phyloP scores from a whole-genome alignment of 768 basidiomycete species.

The Leccinum uliginosum region DNA sequence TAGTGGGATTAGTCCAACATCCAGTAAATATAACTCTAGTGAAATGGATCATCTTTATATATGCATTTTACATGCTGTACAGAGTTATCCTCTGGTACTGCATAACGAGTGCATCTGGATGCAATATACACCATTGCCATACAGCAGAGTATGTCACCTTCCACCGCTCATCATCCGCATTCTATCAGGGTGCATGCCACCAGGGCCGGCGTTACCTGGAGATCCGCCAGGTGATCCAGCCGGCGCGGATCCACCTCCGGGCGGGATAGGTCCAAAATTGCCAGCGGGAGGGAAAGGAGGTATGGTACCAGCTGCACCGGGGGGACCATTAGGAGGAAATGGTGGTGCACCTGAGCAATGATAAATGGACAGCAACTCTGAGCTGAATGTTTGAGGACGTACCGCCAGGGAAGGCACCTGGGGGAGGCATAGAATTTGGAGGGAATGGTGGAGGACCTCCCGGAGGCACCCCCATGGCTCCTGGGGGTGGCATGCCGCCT shows the following conservation, averaged over 20 bases:
- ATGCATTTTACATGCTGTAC: neutral
- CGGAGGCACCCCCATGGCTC: constrained; percentile 50
- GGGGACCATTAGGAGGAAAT: constrained; percentile 43
- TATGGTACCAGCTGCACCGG: constrained; percentile 29
- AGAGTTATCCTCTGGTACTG: neutral
- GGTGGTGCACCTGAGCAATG: constrained; percentile 39
- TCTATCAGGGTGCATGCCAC: constrained; percentile 82
- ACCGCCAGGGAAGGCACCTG: constrained; percentile 48
- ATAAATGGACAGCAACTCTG: neutral
- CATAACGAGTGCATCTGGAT: neutral
- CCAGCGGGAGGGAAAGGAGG: constrained; percentile 31
- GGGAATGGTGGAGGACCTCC: constrained; percentile 73
- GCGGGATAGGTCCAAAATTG: constrained; percentile 33
- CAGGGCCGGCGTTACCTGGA: constrained; percentile 44
- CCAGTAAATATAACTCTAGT: neutral
- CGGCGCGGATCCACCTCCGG: constrained; percentile 40
- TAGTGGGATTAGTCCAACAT: neutral
- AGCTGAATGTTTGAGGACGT: constrained; percentile 17
- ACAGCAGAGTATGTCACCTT: constrained; percentile 7
- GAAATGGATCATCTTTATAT: neutral
- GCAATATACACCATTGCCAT: neutral
- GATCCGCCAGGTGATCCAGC: constrained; percentile 36
- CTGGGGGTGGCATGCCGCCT: constrained; percentile 44
- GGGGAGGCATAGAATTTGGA: constrained; percentile 49
- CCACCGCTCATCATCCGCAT: constrained; percentile 66